Percentiles rank a stretch among this genome's conserved stretches.
These are phyloP conservation scores for Nitzschia palea DNA, from an alignment of 108 stramenopile genomes.

Conservation along the genomic window DNA sequence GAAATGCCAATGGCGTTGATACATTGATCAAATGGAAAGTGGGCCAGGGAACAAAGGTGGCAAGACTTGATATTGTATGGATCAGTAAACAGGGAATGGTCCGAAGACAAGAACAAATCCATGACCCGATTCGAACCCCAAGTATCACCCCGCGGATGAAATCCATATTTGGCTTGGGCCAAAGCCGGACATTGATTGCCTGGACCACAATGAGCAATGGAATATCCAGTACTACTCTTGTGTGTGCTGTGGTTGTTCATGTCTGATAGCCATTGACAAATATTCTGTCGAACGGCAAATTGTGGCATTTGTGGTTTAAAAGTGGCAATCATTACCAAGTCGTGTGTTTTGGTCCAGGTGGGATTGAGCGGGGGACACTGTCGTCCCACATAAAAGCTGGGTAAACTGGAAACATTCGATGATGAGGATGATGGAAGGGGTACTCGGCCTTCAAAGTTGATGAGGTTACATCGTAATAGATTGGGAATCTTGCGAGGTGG, in stretches of 20 bases:
- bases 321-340: conserved; percentile 22
- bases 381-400: background rate
- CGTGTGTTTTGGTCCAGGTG: background rate
- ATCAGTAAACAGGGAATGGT: conserved; percentile 1
- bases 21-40: background rate
- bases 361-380: background rate
- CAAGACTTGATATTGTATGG: conserved; percentile 1
- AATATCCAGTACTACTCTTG: background rate
- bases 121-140: background rate
- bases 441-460: conserved; percentile 6
- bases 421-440: background rate
- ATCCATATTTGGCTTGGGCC: conserved; percentile 8
- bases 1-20: too few species aligned
- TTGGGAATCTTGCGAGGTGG: background rate
- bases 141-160: conserved; percentile 16
- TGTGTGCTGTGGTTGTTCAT: too few species aligned
- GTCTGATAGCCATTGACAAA: conserved; percentile 25
- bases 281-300: background rate
- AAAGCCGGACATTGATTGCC: conserved; percentile 16
- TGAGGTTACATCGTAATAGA: conserved; percentile 1
- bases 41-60: background rate
- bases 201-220: background rate
- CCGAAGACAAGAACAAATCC: background rate
- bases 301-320: background rate
- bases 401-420: background rate